A percentile compares a stretch with the other conserved stretches of the same genome.
These are phyloP conservation scores for Saposhnikovia divaricata DNA, from an alignment of 129 eudicot genomes.

Conservation along the genomic window DNA sequence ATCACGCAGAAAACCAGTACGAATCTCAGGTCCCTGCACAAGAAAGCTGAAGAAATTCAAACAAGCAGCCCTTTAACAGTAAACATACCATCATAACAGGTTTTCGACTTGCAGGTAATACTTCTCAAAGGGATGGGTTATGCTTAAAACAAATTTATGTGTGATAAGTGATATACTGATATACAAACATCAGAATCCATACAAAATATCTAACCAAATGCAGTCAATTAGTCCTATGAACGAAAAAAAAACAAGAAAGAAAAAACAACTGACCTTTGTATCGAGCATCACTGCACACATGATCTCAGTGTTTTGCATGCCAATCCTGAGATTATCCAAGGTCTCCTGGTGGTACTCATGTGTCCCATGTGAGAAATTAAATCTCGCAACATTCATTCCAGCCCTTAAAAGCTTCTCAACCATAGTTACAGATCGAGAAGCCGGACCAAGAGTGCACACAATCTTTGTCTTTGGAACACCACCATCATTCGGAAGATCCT, in stretches of 20 bases:
- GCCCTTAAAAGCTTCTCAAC: constrained; percentile 78
- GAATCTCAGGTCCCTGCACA: constrained; percentile 94
- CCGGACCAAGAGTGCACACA: constrained; percentile 88
- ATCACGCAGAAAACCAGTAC: constrained; percentile 75
- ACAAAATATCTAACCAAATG: neutral
- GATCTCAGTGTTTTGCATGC: constrained; percentile 70
- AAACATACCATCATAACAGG: neutral
- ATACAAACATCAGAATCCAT: neutral
- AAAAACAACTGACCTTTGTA: constrained; percentile 42
- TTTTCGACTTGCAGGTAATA: neutral
- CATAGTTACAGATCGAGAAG: constrained; percentile 76
- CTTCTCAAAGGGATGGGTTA: neutral
- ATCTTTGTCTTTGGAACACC: constrained; percentile 80
- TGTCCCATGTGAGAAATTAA: constrained; percentile 87
- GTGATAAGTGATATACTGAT: neutral
- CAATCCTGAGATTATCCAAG: constrained; percentile 55
- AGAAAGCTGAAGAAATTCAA: neutral
- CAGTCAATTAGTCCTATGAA: neutral
- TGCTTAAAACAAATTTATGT: neutral
- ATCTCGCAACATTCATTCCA: constrained; percentile 85
- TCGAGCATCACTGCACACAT: constrained; percentile 83
- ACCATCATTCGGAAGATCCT: constrained; percentile 56
- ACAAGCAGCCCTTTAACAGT: neutral
- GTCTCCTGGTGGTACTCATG: constrained; percentile 92
- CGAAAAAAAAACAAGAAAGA: neutral